Percentiles rank a stretch among this genome's conserved stretches.
These are phyloP conservation scores for Phytopythium aichiense DNA, from an alignment of 352 stramenopile species.

Conservation along the genomic window DNA sequence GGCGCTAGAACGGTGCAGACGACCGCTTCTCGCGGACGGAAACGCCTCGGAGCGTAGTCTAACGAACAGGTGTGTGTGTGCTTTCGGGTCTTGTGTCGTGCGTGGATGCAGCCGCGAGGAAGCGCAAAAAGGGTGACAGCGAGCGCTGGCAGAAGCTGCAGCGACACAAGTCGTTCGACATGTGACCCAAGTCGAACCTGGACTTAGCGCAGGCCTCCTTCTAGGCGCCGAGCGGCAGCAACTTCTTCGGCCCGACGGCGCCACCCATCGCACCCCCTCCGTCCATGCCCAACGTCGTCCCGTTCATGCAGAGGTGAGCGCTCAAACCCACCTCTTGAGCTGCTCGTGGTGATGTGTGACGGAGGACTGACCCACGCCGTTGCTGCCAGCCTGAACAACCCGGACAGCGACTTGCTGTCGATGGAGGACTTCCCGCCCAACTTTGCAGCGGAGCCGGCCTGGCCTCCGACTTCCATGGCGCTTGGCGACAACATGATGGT, in stretches of 20 bases:
- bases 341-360: not conserved
- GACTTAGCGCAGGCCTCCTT: conserved; percentile 6
- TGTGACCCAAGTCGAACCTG: conserved; percentile 32
- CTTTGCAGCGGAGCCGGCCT: conserved; percentile 39
- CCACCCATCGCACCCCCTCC: not conserved
- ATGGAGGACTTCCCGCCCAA: conserved; percentile 61
- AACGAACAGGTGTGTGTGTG: not conserved
- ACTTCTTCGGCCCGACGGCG: conserved; percentile 5
- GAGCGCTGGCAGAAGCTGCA: conserved; percentile 71
- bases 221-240: conserved; percentile 32
- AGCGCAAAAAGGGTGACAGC: conserved; percentile 50
- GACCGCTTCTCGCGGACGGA: not conserved
- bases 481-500: conserved; percentile 1
- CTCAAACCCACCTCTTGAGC: not conserved
- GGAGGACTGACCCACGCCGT: not conserved
- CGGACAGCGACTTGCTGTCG: conserved; percentile 60
- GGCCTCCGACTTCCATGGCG: conserved; percentile 18
- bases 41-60: not conserved
- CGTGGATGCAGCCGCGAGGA: conserved; percentile 33
- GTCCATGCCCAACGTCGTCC: conserved; percentile 8
- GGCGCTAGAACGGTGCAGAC: conserved; percentile 36
- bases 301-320: conserved; percentile 54
- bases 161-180: conserved; percentile 54
- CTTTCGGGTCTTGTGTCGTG: too few relatives aligned
- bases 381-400: conserved; percentile 12